Percentiles rank a stretch among this genome's conserved stretches.
Evolutionary conservation across 768 basidiomycete species (phyloP).

Genomic region (Austroboletus eburneus): DNA sequence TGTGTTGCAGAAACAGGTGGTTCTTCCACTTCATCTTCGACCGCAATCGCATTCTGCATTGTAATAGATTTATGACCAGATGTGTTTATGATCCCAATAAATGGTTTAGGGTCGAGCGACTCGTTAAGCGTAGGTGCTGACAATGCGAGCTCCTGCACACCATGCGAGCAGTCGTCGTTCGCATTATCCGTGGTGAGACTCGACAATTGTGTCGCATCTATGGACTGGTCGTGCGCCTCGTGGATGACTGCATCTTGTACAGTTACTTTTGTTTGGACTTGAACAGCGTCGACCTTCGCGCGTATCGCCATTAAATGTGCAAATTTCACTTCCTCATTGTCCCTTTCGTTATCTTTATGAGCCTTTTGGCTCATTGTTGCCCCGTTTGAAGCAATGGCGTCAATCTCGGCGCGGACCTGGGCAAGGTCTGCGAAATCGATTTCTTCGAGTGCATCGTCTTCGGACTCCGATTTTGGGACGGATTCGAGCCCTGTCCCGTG

Average conservation of each 20-base stretch:
- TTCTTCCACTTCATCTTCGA: neutral
- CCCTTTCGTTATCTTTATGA: slow-evolving; percentile 40
- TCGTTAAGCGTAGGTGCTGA: slow-evolving; percentile 4
- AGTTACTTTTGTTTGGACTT: neutral
- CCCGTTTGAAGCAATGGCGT: slow-evolving; percentile 18
- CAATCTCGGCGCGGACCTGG: slow-evolving; percentile 41
- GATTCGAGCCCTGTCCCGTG: slow-evolving; percentile 31
- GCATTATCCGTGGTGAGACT: slow-evolving; percentile 3
- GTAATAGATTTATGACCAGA: neutral
- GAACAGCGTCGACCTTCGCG: slow-evolving; percentile 12
- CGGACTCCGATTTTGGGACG: slow-evolving; percentile 26
- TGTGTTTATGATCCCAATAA: slow-evolving; percentile 8
- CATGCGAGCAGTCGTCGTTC: neutral
- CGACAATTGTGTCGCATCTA: neutral
- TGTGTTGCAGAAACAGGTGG: neutral
- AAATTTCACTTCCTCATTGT: slow-evolving; percentile 49
- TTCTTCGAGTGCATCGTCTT: slow-evolving; percentile 44
- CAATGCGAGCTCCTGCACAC: neutral
- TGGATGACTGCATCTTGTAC: slow-evolving; percentile 22
- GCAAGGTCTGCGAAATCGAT: slow-evolving; percentile 65
- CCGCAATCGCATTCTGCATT: neutral
- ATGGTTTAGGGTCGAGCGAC: slow-evolving; percentile 3
- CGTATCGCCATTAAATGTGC: slow-evolving; percentile 31
- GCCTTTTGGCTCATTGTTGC: neutral
- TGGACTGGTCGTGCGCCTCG: slow-evolving; percentile 30